Evolutionary conservation across 1,139 yeast genomes (phyloP), one percentile per base, ranked within the genome.

Genomic region (Debaryomyces subglobosus): DNA sequence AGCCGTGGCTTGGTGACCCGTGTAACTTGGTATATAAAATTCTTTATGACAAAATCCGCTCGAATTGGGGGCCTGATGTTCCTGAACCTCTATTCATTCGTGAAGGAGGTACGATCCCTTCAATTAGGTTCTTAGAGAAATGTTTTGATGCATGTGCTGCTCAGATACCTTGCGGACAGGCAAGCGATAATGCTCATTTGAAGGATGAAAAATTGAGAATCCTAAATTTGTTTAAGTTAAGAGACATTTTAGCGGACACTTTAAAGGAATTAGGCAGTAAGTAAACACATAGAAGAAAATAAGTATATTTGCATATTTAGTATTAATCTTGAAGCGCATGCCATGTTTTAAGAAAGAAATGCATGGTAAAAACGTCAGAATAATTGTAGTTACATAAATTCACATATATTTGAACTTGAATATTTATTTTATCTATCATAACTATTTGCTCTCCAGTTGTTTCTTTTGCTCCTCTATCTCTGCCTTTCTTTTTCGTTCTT

Each of bases 61-160:
- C 70, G 5, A 85, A 85, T 49, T 86, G 95, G 94, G 82, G 78
- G 7, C 71, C 79, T 66, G 74, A 74, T 4, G 76, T 77, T 27
- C 63, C 69, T 2, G 85, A 83, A 47, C 98, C 98, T 0, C 71
- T 94, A 40, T 86, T 85, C 53, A 89, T 94, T 41, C 81, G 98
- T 54, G 99, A 94, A 70, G 99, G 99, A 51, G 99, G 99, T 0
- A 89, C 97, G 0, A 91, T 94, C 62, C 98, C 99, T 1, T 86
- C 94, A 12, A 85, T 95, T 6, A 70, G 97, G 51, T 87, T 87
- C 54, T 71, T 94, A 56, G 99, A 94, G 60, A 88, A 87, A 63
- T 77, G 81, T 16, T 88, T 94, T 57, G 67, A 78, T 46, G 97
- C 98, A 1, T 89, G 90, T 18, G 98, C 97, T 1, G 96, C 94